Evolutionary conservation across 257 asterid species (phyloP).

Genomic region (Solanum bukasovii): DNA sequence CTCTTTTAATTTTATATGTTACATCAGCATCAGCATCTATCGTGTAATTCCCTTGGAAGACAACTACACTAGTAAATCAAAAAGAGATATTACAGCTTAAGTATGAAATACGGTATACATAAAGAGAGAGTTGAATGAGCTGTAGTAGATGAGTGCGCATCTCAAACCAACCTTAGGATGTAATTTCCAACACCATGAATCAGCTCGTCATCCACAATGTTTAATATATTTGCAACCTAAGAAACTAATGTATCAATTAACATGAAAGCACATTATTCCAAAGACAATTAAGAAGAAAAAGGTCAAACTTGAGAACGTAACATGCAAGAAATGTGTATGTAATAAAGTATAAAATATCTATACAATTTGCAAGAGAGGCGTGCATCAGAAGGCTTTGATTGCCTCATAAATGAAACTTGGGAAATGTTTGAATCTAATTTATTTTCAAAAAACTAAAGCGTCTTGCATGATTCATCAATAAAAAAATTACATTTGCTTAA

Average conservation of each 20-base stretch:
- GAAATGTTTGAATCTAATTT: not conserved
- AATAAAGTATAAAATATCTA: not conserved
- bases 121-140: not conserved
- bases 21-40: not conserved
- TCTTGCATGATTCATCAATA: not conserved
- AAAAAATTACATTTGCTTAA: not conserved
- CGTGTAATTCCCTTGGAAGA: not conserved
- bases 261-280: not conserved
- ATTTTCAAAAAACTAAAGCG: not conserved
- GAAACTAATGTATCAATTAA: conserved; percentile 5
- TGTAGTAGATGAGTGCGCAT: not conserved
- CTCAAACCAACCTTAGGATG: conserved; percentile 54
- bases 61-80: not conserved
- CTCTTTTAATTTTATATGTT: not conserved
- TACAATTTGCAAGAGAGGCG: conserved; percentile 7
- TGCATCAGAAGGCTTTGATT: not conserved
- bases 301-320: not conserved
- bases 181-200: conserved; percentile 63
- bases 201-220: conserved; percentile 76
- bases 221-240: conserved; percentile 85
- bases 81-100: not conserved
- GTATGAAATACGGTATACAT: not conserved
- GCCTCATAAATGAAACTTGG: not conserved
- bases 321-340: not conserved
- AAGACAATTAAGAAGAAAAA: not conserved